Percentiles rank a stretch among this genome's conserved stretches.
phyloP scores from a whole-genome alignment of 2,329 filamentous ascomycete genomes.

The Acephala macrosclerotiorum region DNA sequence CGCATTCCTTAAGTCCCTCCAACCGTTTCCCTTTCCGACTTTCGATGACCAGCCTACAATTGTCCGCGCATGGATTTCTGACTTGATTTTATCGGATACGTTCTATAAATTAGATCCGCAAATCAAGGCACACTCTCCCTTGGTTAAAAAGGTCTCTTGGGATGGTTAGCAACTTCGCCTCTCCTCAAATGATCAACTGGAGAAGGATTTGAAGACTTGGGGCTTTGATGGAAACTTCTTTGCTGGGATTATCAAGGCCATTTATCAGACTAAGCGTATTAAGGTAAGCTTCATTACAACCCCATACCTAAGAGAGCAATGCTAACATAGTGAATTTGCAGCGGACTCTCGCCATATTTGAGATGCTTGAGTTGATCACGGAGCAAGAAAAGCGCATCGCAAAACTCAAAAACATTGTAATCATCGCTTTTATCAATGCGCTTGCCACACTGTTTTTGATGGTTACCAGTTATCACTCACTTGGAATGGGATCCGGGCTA shows the following conservation, averaged over 20 bases:
- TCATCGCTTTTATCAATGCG: too few relatives aligned
- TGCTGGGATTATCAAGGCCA: neutral
- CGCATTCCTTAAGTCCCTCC: too few relatives aligned
- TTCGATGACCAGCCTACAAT: neutral
- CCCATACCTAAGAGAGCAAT: too few relatives aligned
- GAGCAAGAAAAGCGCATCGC: too few relatives aligned
- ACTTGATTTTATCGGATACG: neutral
- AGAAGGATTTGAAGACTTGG: neutral
- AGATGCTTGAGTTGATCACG: too few relatives aligned
- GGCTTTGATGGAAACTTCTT: neutral
- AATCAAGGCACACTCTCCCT: neutral
- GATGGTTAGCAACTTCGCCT: neutral
- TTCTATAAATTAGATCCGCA: neutral
- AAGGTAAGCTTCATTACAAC: neutral
- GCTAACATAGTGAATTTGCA: too few relatives aligned
- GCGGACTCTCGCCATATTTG: too few relatives aligned
- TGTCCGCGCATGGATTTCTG: neutral
- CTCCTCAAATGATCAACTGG: neutral
- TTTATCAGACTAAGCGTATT: neutral
- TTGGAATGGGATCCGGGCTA: too few relatives aligned
- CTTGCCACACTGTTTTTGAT: too few relatives aligned
- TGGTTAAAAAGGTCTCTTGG: neutral
- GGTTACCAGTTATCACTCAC: too few relatives aligned
- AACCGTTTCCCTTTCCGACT: neutral
- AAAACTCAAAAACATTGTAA: too few relatives aligned